phyloP scores from a whole-genome alignment of 1,139 yeast species.

The Pichia sp. region DNA sequence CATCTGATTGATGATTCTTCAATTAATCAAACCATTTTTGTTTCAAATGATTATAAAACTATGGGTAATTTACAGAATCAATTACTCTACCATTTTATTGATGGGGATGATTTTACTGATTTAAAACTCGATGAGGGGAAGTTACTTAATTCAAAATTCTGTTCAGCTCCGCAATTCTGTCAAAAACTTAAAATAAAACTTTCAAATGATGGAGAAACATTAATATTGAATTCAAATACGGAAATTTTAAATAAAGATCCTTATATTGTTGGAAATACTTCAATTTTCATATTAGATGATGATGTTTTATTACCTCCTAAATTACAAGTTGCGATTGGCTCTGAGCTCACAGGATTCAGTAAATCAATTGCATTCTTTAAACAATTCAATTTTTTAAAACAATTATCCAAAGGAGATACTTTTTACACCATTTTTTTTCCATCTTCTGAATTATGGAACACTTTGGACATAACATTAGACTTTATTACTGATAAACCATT shows the following conservation, averaged over 20 bases:
- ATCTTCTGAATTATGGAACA: constrained; percentile 69
- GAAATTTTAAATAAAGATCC: constrained; percentile 39
- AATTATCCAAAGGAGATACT: constrained; percentile 24
- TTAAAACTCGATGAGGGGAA: constrained; percentile 24
- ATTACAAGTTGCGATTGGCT: constrained; percentile 47
- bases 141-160: constrained; percentile 42
- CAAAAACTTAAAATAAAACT: constrained; percentile 40
- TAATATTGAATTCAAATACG: constrained; percentile 28
- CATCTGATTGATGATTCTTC: constrained; percentile 51
- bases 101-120: constrained; percentile 37
- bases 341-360: constrained; percentile 45
- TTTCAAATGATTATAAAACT: constrained; percentile 25
- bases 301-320: constrained; percentile 53
- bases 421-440: constrained; percentile 83
- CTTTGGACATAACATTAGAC: constrained; percentile 53
- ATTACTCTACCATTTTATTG: constrained; percentile 63
- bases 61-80: constrained; percentile 30
- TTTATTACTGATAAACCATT: constrained; percentile 44
- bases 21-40: constrained; percentile 52
- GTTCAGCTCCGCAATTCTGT: constrained; percentile 37
- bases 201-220: constrained; percentile 24
- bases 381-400: constrained; percentile 41
- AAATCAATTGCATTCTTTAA: constrained; percentile 46
- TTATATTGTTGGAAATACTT: constrained; percentile 48
- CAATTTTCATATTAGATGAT: constrained; percentile 58